Evolutionary conservation across 768 basidiomycete genomes (phyloP).

Genomic region (Suillus tomentosus): DNA sequence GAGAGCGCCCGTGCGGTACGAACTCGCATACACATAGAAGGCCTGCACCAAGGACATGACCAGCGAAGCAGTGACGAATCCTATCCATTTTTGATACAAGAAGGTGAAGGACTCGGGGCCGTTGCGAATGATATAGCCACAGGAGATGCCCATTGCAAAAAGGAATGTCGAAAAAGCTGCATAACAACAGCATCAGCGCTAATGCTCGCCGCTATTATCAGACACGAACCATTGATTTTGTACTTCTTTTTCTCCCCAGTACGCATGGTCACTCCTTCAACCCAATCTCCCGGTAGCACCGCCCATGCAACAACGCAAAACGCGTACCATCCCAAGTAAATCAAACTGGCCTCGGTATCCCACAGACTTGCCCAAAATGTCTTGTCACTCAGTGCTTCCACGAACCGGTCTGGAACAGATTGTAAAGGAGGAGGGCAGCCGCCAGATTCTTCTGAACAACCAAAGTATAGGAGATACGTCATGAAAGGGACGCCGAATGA

Average conservation of each 20-base stretch:
- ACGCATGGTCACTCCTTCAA: slow-evolving; percentile 71
- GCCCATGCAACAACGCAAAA: slow-evolving; percentile 84
- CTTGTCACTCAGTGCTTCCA: slow-evolving; percentile 46
- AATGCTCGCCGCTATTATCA: neutral
- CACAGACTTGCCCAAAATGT: slow-evolving; percentile 77
- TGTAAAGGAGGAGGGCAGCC: slow-evolving; percentile 63
- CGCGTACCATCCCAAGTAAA: slow-evolving; percentile 90
- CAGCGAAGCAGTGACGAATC: slow-evolving; percentile 81
- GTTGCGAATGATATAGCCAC: slow-evolving; percentile 67
- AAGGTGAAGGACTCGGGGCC: slow-evolving; percentile 86
- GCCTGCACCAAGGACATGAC: slow-evolving; percentile 80
- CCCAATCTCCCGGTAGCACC: slow-evolving; percentile 71
- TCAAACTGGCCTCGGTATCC: slow-evolving; percentile 74
- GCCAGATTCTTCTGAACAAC: slow-evolving; percentile 69
- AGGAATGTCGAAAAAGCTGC: slow-evolving; percentile 88
- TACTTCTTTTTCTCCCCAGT: slow-evolving; percentile 79
- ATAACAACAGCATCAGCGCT: neutral
- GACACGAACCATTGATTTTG: slow-evolving; percentile 86
- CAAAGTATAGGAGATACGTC: slow-evolving; percentile 76
- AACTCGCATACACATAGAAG: slow-evolving; percentile 64
- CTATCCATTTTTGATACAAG: slow-evolving; percentile 90
- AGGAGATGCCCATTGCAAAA: slow-evolving; percentile 71
- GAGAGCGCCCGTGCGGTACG: slow-evolving; percentile 69
- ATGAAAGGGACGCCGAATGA: slow-evolving; percentile 69
- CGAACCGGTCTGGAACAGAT: slow-evolving; percentile 44